Evolutionary conservation across 306 rosid species (phyloP), one percentile per base, ranked within the genome.

Genomic region (Lablab purpureus): DNA sequence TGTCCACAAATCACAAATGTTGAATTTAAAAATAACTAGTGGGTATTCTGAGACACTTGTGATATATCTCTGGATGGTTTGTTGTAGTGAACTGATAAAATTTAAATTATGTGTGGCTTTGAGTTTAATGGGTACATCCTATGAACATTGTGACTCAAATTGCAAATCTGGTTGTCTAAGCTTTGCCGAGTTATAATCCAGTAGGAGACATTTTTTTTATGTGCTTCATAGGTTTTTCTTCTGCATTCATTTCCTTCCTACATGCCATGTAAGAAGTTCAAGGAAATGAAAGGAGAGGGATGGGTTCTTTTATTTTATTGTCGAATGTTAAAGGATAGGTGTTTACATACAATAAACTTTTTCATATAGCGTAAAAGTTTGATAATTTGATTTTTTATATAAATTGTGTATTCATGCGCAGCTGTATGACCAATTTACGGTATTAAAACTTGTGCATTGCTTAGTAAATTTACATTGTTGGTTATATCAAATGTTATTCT

Each of bases 251-350:
- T 32, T 62, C 68, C 45, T 15, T 15, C 67, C 12, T 62, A 17
- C 22, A 28, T 14, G 28, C 46, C 32, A 13, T 50, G 8, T 34
- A 10, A 17, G 15, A 64, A 6, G 13, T 50, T 27, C 66, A 78
- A 43, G 58, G 70, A 40, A 64, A 71, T 45, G 40, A 32, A 28
- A 15, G 67, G 40, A 43, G 56, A 62, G 25, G 2, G 14, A 14
- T 52, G 10, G 10, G 3, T 52, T n/a, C 21, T 21, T 27, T 78
- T 17, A 30, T 9, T 67, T 2, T 58, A 11, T 46, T 58, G 15
- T 75, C 50, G 32, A 30, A 63, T 67, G 62, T 13, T 67, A 45
- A 65, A 74, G 56, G 67, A 46, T 17, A 67, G 50, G 73, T 43
- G 21, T 40, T 51, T 43, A 12, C 40, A 22, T 13, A n/a, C n/a